Evolutionary conservation across 768 basidiomycete species (phyloP), one percentile per base, ranked within the genome.

Genomic region (Leccinellum rugosiceps): DNA sequence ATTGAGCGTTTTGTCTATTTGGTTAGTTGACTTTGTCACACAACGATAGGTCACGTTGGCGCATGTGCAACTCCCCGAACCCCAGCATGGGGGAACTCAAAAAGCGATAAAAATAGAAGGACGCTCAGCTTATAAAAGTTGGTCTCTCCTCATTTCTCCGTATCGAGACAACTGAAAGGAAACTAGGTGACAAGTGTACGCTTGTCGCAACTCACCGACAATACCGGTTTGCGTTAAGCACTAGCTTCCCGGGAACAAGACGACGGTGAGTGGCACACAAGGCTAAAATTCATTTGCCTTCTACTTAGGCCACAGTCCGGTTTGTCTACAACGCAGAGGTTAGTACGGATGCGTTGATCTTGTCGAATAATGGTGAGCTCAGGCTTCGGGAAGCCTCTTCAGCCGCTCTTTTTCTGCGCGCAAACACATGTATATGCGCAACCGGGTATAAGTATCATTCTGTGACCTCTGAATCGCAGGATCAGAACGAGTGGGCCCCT

Each of bases 341-440:
- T 53, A n/a, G n/a, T n/a, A 13, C 25, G 13, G 19, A 48, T 31
- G 28, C 28, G 9, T 41, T 26, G 4, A 26, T 34, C 17, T 32
- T 25, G 34, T 38, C 43, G 30, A 49, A 49, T 23, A 10, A 50
- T 60, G 53, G 65, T 43, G 43, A 25, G 52, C n/a, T n/a, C n/a
- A n/a, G n/a, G n/a, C 21, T 26, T 64, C 64, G 70, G 21, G 34
- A 31, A 35, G 21, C 55, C 55, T 59, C 61, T 52, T 70, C 68
- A 41, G 63, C 56, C 4, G 32, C 38, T n/a, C 57, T 56, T 59
- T 85, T 86, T 65, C 71, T 79, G 50, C 81, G 78, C 6, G 89
- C 92, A 69, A 94, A 94, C 31, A 94, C 89, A 61, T 94, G 92
- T 17, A 89, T 81, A 68, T 94, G 92, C 0, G 88, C 87, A 76